Evolutionary conservation across 2,329 filamentous ascomycete genomes (phyloP).

Genomic region (Fusarium temperatum): DNA sequence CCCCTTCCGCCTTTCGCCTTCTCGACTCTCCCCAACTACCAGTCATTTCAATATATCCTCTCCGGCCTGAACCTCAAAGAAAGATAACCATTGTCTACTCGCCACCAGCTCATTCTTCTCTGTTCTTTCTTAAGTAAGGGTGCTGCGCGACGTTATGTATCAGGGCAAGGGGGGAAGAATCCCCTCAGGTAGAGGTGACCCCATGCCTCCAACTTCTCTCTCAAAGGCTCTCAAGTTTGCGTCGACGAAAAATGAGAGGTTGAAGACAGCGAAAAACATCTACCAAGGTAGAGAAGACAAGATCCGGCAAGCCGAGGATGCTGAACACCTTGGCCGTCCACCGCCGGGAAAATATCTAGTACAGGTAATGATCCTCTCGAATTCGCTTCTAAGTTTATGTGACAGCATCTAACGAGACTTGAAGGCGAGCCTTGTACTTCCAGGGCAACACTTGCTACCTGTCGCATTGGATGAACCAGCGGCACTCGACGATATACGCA

Average conservation of each 20-base stretch:
- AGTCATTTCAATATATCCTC: not conserved
- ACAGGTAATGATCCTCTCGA: constrained; percentile 32
- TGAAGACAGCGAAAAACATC: constrained; percentile 38
- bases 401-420: not conserved
- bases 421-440: constrained; percentile 41
- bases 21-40: not conserved
- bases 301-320: constrained; percentile 19
- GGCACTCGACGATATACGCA: constrained; percentile 43
- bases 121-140: not conserved
- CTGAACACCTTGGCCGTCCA: constrained; percentile 38
- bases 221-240: not conserved
- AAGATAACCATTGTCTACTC: not conserved
- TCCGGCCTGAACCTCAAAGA: not conserved
- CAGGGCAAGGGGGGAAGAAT: not conserved
- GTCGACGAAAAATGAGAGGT: constrained; percentile 1
- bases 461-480: constrained; percentile 35
- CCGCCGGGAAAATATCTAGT: constrained; percentile 35
- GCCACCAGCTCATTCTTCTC: not conserved
- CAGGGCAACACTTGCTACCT: constrained; percentile 42
- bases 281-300: constrained; percentile 28
- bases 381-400: not conserved
- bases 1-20: not conserved
- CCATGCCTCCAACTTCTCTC: not conserved
- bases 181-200: not conserved
- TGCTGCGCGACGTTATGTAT: not conserved